These are phyloP conservation scores for Extremus antarcticus DNA, from an alignment of 495 filamentous ascomycete genomes.

Conservation along the genomic window DNA sequence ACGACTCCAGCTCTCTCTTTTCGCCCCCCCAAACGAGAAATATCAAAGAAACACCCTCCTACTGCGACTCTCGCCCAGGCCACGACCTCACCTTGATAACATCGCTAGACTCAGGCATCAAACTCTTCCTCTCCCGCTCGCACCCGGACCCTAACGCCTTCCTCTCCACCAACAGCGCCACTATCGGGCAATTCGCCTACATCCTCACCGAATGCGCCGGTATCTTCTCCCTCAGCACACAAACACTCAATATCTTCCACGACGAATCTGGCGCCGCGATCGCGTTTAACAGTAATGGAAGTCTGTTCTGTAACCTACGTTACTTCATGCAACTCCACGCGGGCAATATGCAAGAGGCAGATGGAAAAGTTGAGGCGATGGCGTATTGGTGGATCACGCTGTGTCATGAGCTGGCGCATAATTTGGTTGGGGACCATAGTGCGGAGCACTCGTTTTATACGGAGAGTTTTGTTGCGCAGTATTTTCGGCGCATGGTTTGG, in stretches of 20 bases:
- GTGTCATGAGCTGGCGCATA: constrained; percentile 91
- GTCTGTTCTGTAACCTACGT: constrained; percentile 85
- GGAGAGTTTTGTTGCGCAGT: constrained; percentile 18
- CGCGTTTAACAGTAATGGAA: constrained; percentile 80
- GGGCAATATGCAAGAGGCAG: constrained; percentile 7
- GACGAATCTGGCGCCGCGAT: constrained; percentile 70
- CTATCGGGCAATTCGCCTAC: constrained; percentile 59
- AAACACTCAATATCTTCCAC: constrained; percentile 73
- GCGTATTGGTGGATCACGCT: constrained; percentile 88
- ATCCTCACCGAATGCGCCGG: constrained; percentile 58
- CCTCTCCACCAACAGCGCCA: constrained; percentile 46
- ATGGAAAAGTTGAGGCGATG: constrained; percentile 49
- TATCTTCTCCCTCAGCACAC: constrained; percentile 54
- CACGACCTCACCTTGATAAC: constrained; percentile 69
- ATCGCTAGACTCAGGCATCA: constrained; percentile 47
- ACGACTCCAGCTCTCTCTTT: constrained; percentile 61
- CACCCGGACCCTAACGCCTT: constrained; percentile 43
- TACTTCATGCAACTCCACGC: constrained; percentile 76
- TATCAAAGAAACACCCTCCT: constrained; percentile 75
- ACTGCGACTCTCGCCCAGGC: constrained; percentile 75
- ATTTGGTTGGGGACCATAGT: constrained; percentile 69
- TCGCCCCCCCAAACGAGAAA: constrained; percentile 57
- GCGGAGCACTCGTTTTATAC: constrained; percentile 80
- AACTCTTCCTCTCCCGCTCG: constrained; percentile 51
- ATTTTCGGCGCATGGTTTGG: constrained; percentile 16